Percentiles rank a stretch among this genome's conserved stretches.
These are phyloP conservation scores for Glutinoglossum americanum DNA, from an alignment of 495 filamentous ascomycete genomes.

Conservation along the genomic window DNA sequence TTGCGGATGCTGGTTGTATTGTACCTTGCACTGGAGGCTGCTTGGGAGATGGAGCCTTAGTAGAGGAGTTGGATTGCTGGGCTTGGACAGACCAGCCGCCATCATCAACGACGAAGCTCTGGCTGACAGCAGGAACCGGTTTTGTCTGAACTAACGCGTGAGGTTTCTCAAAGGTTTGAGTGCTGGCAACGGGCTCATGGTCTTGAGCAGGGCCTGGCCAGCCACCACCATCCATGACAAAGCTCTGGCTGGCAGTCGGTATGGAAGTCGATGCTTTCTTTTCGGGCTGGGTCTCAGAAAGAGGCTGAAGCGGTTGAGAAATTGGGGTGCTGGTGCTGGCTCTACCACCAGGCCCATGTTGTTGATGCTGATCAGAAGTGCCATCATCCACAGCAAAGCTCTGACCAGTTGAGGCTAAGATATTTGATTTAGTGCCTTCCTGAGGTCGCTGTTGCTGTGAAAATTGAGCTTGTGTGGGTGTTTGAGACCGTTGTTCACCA, in stretches of 20 bases:
- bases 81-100: conserved; percentile 5
- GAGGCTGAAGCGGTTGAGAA: too few relatives aligned
- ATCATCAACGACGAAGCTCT: conserved; percentile 2
- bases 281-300: background rate
- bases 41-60: conserved; percentile 1
- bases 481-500: background rate
- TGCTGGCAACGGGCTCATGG: background rate
- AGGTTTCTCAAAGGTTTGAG: background rate
- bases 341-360: background rate
- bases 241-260: background rate
- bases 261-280: background rate
- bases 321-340: too few relatives aligned
- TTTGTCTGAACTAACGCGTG: background rate
- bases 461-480: background rate
- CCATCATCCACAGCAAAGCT: background rate
- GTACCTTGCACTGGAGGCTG: background rate
- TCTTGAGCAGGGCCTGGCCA: conserved; percentile 6
- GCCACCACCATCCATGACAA: conserved; percentile 7
- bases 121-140: background rate
- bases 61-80: background rate
- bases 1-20: background rate
- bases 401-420: background rate
- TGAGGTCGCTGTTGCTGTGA: background rate
- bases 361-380: background rate
- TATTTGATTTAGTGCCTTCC: background rate